Evolutionary conservation across 352 stramenopile species (phyloP).

Genomic region (Pythium dissimile): DNA sequence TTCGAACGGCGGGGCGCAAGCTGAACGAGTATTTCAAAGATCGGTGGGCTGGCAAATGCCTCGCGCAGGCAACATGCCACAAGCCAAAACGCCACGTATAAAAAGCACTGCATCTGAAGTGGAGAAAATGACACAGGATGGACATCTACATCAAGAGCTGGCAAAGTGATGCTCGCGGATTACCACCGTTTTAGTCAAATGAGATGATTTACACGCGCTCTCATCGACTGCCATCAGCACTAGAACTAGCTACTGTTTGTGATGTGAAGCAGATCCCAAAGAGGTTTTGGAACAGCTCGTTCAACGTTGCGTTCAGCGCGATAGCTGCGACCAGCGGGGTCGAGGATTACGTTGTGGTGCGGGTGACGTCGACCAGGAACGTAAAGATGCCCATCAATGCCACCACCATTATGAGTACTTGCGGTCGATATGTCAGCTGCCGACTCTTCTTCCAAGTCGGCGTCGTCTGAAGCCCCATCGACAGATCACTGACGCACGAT

Average conservation of each 20-base stretch:
- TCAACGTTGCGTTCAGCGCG: conserved; percentile 6
- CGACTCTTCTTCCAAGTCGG: background rate
- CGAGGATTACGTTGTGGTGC: background rate
- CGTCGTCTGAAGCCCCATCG: too few species aligned
- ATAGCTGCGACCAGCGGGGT: conserved; percentile 5
- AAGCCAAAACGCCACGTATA: too few species aligned
- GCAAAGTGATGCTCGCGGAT: too few species aligned
- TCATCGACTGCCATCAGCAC: background rate
- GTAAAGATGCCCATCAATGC: background rate
- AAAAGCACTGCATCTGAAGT: too few species aligned
- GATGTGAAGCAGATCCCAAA: conserved; percentile 1
- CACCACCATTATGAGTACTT: too few species aligned
- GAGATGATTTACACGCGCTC: too few species aligned
- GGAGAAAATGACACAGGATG: too few species aligned
- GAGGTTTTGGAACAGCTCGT: conserved; percentile 2
- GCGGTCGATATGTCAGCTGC: too few species aligned
- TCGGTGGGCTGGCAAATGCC: conserved; percentile 34
- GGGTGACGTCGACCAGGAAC: conserved; percentile 3
- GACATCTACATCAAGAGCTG: too few species aligned
- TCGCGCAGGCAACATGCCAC: too few species aligned
- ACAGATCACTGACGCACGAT: too few species aligned
- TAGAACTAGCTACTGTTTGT: background rate
- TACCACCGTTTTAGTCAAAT: too few species aligned
- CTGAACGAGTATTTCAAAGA: conserved; percentile 36
- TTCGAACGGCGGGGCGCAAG: conserved; percentile 26